Base-by-base conservation (phyloP, 2,329 filamentous ascomycete species). In the Hymenoscyphus salicellus region DNA sequence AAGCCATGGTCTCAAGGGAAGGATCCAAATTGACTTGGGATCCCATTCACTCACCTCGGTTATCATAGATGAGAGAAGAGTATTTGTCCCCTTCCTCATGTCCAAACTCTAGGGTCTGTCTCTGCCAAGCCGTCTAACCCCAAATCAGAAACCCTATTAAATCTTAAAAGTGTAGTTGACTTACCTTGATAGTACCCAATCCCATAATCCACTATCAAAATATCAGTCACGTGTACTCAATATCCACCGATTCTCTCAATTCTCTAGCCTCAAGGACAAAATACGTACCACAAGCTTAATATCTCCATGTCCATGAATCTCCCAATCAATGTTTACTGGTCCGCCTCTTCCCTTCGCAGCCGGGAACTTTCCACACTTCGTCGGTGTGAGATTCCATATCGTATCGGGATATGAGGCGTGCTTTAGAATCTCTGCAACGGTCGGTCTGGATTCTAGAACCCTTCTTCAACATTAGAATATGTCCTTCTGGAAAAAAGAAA, bases 91-190 rank as follows among this genome's bases (percentile, higher is more conserved):
- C 83, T 66, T 86, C 81, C 60, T 86, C 81, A 78, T 96, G 92
- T 60, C 90, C 91, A 74, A 96, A 94, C 78, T 92, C 84, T 70
- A 89, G 86, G 10, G 89, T 95, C 75, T 96, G 92, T 61, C 91
- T 86, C 79, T 96, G 92, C 90, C 91, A 96, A 63, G 87, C 83
- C 55, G 85, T 82, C 73, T 84, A 41, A 43, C 20, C 52, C 26
- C 6, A 28, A 56, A 38, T 55, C n/a, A 57, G 17, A 20, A 3
- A 26, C 11, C 41, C 11, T 46, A 14, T 32, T 20, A 20, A 11
- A 8, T 26, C 23, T 14, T 20, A 17, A 10, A n/a, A 56, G 33
- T 52, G 6, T 10, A 63, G 6, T 20, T 4, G 5, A 20, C 65
- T 62, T 68, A 71, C 72, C 75, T 82, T 85, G 72, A 82, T 82